Evolutionary conservation across 2,329 filamentous ascomycete species (phyloP).

Genomic region (Bipolaris bicolor): DNA sequence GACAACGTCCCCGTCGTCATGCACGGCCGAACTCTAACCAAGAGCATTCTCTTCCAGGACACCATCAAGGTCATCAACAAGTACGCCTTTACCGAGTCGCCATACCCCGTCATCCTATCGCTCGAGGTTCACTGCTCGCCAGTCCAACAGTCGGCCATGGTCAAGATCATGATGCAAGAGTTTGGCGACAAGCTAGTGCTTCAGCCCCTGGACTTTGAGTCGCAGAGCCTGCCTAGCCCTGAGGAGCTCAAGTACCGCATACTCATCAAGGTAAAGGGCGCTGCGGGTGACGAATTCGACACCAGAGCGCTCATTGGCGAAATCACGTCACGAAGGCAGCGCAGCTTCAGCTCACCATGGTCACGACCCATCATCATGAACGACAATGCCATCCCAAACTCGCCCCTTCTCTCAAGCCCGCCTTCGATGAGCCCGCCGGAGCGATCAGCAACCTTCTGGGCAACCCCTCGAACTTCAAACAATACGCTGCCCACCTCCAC

Average conservation of each 20-base stretch:
- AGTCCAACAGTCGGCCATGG: slow-evolving; percentile 85
- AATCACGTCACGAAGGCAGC: slow-evolving; percentile 50
- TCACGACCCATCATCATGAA: slow-evolving; percentile 68
- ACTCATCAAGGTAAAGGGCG: slow-evolving; percentile 92
- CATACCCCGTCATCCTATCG: slow-evolving; percentile 90
- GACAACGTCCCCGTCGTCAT: slow-evolving; percentile 88
- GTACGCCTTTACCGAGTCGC: slow-evolving; percentile 88
- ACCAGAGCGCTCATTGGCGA: slow-evolving; percentile 46
- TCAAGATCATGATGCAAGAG: slow-evolving; percentile 82
- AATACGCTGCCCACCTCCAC: slow-evolving; percentile 63
- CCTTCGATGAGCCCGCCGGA: slow-evolving; percentile 60
- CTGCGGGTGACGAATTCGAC: slow-evolving; percentile 58
- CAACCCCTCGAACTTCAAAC: slow-evolving; percentile 61
- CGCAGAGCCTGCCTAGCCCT: slow-evolving; percentile 77
- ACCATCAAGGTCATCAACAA: slow-evolving; percentile 93
- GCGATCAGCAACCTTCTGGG: slow-evolving; percentile 54
- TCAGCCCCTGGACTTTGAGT: slow-evolving; percentile 72
- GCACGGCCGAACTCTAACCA: slow-evolving; percentile 89
- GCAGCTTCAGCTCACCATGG: slow-evolving; percentile 81
- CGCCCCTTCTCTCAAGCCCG: slow-evolving; percentile 59
- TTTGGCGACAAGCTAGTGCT: slow-evolving; percentile 82
- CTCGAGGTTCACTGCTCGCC: slow-evolving; percentile 92
- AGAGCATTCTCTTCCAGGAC: slow-evolving; percentile 85
- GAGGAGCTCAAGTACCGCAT: slow-evolving; percentile 84
- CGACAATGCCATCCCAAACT: slow-evolving; percentile 57